Evolutionary conservation across 371 early-diverging fungal genomes (phyloP).

Genomic region (Mortierella sp.): DNA sequence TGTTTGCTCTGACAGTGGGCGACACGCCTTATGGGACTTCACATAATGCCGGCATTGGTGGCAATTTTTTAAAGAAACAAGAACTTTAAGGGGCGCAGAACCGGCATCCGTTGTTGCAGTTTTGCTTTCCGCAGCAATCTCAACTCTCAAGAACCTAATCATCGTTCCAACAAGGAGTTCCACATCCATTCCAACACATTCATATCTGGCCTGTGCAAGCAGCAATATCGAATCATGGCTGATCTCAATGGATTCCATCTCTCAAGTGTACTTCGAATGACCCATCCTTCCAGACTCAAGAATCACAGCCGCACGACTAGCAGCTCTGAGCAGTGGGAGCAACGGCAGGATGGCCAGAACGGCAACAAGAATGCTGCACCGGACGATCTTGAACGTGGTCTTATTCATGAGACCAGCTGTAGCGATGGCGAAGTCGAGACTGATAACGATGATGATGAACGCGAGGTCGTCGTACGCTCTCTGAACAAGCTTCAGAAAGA

Average conservation of each 20-base stretch:
- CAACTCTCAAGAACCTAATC: too few species aligned
- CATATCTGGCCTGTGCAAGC: too few species aligned
- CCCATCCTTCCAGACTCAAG: conserved; percentile 23
- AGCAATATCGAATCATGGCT: too few species aligned
- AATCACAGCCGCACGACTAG: not conserved
- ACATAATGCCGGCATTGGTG: too few species aligned
- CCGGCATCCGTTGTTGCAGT: too few species aligned
- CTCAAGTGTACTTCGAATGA: conserved; percentile 38
- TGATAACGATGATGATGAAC: conserved; percentile 31
- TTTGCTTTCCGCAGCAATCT: too few species aligned
- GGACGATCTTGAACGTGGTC: not conserved
- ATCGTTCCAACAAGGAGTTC: too few species aligned
- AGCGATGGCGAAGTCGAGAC: conserved; percentile 9
- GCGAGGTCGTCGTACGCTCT: conserved; percentile 29
- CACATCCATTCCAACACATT: too few species aligned
- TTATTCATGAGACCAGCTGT: not conserved
- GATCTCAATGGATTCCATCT: conserved; percentile 43
- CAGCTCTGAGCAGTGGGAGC: not conserved
- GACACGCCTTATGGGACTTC: too few species aligned
- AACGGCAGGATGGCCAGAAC: not conserved
- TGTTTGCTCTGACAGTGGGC: too few species aligned
- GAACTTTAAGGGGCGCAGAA: too few species aligned
- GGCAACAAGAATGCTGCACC: not conserved
- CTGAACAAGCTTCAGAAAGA: conserved; percentile 32
- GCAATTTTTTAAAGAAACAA: too few species aligned